A percentile compares a stretch with the other conserved stretches of the same genome.
These are phyloP conservation scores for Wickerhamomyces sp. DNA, from an alignment of 1,139 yeast species.

Conservation along the genomic window DNA sequence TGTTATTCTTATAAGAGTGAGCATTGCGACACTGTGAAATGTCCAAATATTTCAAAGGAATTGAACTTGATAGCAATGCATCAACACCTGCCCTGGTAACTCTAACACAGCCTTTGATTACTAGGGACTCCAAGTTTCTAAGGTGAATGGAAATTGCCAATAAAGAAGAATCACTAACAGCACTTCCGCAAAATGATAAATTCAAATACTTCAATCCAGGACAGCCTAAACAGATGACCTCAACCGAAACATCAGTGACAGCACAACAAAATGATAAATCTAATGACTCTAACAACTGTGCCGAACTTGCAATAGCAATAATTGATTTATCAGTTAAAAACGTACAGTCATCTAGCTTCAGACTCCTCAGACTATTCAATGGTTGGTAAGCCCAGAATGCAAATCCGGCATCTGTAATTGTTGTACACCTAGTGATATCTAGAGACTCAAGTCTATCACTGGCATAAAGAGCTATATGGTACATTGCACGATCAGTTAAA, in stretches of 20 bases:
- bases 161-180: slow-evolving; percentile 69
- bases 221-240: slow-evolving; percentile 62
- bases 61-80: slow-evolving; percentile 53
- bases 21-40: slow-evolving; percentile 69
- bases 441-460: slow-evolving; percentile 49
- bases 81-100: slow-evolving; percentile 76
- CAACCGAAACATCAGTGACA: slow-evolving; percentile 62
- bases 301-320: slow-evolving; percentile 56
- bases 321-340: slow-evolving; percentile 65
- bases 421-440: slow-evolving; percentile 70
- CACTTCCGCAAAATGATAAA: slow-evolving; percentile 73
- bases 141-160: slow-evolving; percentile 58
- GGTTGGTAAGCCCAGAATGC: slow-evolving; percentile 54
- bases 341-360: slow-evolving; percentile 68
- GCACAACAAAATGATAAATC: slow-evolving; percentile 75
- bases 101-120: slow-evolving; percentile 65
- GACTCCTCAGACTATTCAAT: slow-evolving; percentile 47
- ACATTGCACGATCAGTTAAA: slow-evolving; percentile 63
- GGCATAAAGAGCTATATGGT: slow-evolving; percentile 57
- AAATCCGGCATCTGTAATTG: slow-evolving; percentile 73
- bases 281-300: slow-evolving; percentile 50
- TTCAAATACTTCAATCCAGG: slow-evolving; percentile 50
- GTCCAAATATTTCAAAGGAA: slow-evolving; percentile 50
- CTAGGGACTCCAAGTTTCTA: slow-evolving; percentile 41
- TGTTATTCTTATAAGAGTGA: slow-evolving; percentile 49